A percentile compares a stretch with the other conserved stretches of the same genome.
These are phyloP conservation scores for Jaenimonas drosophilae DNA, from an alignment of 208 protist genomes.

Conservation along the genomic window DNA sequence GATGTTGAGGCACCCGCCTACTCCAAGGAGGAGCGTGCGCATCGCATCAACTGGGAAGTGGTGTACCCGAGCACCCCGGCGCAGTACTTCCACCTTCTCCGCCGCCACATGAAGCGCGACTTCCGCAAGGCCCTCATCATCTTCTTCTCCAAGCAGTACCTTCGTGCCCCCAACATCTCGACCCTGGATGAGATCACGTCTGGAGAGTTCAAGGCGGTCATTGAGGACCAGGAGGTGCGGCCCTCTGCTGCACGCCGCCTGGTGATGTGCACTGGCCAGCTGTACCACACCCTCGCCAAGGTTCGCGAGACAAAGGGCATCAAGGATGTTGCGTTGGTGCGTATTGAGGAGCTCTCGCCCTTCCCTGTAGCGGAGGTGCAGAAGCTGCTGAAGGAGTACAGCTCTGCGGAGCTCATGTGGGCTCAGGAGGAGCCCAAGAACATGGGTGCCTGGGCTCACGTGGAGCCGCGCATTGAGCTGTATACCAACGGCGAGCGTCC, in stretches of 20 bases:
- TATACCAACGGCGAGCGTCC: slow-evolving; percentile 52
- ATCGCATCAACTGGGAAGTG: slow-evolving; percentile 88
- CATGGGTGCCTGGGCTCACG: slow-evolving; percentile 90
- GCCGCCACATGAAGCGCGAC: slow-evolving; percentile 95
- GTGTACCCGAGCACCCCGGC: slow-evolving; percentile 93
- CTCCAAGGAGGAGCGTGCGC: slow-evolving; percentile 43
- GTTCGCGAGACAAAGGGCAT: slow-evolving; percentile 41
- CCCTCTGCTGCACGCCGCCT: slow-evolving; percentile 75
- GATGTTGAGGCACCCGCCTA: slow-evolving; percentile 85
- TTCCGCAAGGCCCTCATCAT: slow-evolving; percentile 98
- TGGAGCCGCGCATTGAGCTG: slow-evolving; percentile 74
- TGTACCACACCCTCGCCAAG: slow-evolving; percentile 93
- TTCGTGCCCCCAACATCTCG: slow-evolving; percentile 84
- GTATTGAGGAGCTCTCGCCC: slow-evolving; percentile 95
- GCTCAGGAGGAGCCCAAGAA: slow-evolving; percentile 97
- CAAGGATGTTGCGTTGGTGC: slow-evolving; percentile 85
- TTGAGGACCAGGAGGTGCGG: slow-evolving; percentile 57
- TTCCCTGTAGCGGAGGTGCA: slow-evolving; percentile 95
- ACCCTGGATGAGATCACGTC: slow-evolving; percentile 36
- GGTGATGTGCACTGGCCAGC: slow-evolving; percentile 95
- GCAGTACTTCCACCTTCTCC: slow-evolving; percentile 98
- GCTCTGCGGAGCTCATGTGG: slow-evolving; percentile 91
- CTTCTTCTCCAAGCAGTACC: slow-evolving; percentile 88
- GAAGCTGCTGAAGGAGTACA: slow-evolving; percentile 71
- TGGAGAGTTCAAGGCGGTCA: slow-evolving; percentile 69